phyloP scores from a whole-genome alignment of 345 rosid species.

The Hibiscus trionum region DNA sequence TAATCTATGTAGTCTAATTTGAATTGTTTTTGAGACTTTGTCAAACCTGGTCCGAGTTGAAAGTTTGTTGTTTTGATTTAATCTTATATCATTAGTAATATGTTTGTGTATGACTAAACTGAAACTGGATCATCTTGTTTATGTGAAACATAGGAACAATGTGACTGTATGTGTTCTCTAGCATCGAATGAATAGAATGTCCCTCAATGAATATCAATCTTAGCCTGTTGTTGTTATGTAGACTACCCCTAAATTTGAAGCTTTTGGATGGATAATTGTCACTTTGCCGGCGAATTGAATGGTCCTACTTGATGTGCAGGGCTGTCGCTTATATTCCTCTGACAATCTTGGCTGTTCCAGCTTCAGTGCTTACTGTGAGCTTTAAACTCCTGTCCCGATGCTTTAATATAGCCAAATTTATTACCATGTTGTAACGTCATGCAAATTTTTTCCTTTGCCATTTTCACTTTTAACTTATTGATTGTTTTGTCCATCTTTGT shows the following conservation, averaged over 20 bases:
- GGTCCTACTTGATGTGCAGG: conserved; percentile 31
- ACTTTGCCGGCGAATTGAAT: not conserved
- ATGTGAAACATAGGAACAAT: not conserved
- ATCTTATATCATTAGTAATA: not conserved
- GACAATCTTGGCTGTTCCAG: conserved; percentile 96
- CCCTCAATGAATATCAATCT: not conserved
- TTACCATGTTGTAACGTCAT: not conserved
- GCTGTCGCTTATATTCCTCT: conserved; percentile 91
- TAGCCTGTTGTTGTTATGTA: not conserved
- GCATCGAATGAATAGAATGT: not conserved
- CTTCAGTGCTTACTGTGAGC: conserved; percentile 91
- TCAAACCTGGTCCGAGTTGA: not conserved
- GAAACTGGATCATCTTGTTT: not conserved
- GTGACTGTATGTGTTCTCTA: not conserved
- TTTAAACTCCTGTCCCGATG: not conserved
- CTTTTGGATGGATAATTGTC: not conserved
- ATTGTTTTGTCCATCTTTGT: not conserved
- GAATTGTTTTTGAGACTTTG: not conserved
- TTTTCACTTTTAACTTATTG: not conserved
- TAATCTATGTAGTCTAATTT: not conserved
- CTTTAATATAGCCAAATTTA: not conserved
- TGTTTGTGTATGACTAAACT: not conserved
- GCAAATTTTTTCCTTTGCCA: not conserved
- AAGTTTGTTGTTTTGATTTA: not conserved
- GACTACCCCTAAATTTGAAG: not conserved